These are phyloP conservation scores for Globisporangium nagaii DNA, from an alignment of 352 stramenopile species.

Conservation along the genomic window DNA sequence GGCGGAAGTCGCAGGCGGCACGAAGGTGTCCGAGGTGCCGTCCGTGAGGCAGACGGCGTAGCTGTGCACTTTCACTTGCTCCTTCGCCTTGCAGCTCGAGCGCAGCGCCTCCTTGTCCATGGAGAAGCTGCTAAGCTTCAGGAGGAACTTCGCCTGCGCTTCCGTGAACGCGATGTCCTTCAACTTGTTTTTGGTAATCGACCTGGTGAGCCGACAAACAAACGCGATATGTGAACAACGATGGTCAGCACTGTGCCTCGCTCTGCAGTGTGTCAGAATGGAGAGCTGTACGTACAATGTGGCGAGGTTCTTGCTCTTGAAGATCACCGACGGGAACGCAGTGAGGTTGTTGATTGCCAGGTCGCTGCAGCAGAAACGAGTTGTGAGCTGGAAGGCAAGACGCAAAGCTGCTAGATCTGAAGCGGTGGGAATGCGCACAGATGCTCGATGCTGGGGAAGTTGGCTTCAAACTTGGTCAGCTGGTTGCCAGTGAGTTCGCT, in stretches of 20 bases:
- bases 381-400: background rate
- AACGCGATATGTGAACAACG: background rate
- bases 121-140: background rate
- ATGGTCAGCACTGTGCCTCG: background rate
- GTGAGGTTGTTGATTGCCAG: constrained; percentile 4
- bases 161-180: constrained; percentile 3
- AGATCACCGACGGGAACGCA: background rate
- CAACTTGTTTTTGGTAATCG: background rate
- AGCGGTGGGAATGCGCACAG: background rate
- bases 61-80: background rate
- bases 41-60: too few species aligned
- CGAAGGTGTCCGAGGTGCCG: background rate
- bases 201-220: background rate
- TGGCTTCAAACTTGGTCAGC: background rate
- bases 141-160: constrained; percentile 2
- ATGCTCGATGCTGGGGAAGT: background rate
- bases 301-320: constrained; percentile 2
- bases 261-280: too few species aligned
- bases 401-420: too few species aligned
- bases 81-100: background rate
- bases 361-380: background rate
- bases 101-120: background rate
- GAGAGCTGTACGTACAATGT: background rate
- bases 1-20: too few species aligned
- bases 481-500: background rate